phyloP scores from a whole-genome alignment of 2,329 filamentous ascomycete genomes.

The Neonectria sp. region DNA sequence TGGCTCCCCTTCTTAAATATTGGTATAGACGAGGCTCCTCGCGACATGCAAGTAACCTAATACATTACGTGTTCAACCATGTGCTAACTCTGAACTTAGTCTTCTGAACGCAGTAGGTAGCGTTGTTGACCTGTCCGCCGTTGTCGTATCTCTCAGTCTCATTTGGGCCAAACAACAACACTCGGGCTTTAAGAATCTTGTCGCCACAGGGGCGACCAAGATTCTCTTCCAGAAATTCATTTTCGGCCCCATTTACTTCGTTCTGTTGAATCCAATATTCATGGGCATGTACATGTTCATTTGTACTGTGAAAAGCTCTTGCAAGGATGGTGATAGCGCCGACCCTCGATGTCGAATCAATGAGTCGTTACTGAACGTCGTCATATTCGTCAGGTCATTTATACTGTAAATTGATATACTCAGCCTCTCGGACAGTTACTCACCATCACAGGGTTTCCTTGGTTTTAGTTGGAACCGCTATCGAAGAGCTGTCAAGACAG shows the following conservation, averaged over 20 bases:
- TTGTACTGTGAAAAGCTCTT: not conserved
- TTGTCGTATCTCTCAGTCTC: not conserved
- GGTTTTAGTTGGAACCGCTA: not conserved
- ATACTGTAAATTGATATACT: not conserved
- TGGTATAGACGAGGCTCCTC: not conserved
- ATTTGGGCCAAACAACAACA: not conserved
- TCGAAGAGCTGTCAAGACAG: not conserved
- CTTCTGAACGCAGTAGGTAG: not conserved
- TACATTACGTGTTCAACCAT: not conserved
- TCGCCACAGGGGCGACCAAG: not conserved
- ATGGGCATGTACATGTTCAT: not conserved
- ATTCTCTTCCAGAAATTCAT: not conserved
- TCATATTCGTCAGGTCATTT: not conserved
- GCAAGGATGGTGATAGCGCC: not conserved
- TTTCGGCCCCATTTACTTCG: not conserved
- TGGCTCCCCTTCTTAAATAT: not conserved
- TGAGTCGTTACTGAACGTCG: not conserved
- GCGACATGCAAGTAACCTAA: not conserved
- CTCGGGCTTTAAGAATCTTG: not conserved
- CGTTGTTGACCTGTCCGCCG: not conserved
- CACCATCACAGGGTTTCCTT: not conserved
- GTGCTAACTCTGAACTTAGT: not conserved
- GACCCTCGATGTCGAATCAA: not conserved
- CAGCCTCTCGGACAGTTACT: not conserved
- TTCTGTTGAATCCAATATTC: not conserved